phyloP scores from a whole-genome alignment of 495 filamentous ascomycete species.

The Penicillium robsamsonii region DNA sequence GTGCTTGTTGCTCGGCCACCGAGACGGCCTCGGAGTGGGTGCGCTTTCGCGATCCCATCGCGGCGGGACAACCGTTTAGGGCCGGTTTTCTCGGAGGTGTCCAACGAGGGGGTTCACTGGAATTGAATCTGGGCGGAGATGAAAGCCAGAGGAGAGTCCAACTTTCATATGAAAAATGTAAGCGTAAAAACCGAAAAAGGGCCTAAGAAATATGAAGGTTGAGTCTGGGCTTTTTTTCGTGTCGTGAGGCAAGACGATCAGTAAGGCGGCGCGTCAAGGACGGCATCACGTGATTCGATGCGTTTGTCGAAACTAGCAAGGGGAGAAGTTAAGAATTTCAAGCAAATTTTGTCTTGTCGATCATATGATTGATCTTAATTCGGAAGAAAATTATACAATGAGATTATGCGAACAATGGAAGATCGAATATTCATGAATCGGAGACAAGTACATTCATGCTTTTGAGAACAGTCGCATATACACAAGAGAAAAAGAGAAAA shows the following conservation, averaged over 20 bases:
- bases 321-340: slow-evolving; percentile 6
- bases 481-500: slow-evolving; percentile 12
- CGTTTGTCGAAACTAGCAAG: slow-evolving; percentile 15
- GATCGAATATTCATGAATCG: slow-evolving; percentile 9
- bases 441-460: slow-evolving; percentile 11
- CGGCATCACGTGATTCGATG: slow-evolving; percentile 35
- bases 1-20: slow-evolving; percentile 38
- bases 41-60: slow-evolving; percentile 66
- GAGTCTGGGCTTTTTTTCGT: slow-evolving; percentile 17
- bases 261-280: slow-evolving; percentile 38
- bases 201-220: not conserved
- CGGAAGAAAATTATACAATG: not conserved
- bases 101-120: slow-evolving; percentile 19
- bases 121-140: not conserved
- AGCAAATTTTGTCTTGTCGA: slow-evolving; percentile 11
- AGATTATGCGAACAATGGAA: not conserved
- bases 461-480: slow-evolving; percentile 11
- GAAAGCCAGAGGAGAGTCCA: slow-evolving; percentile 1
- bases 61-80: slow-evolving; percentile 36
- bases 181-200: not conserved
- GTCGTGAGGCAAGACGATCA: slow-evolving; percentile 35
- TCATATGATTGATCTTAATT: not conserved
- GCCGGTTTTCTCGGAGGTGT: slow-evolving; percentile 16
- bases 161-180: slow-evolving; percentile 3
- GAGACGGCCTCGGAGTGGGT: slow-evolving; percentile 64